phyloP scores from a whole-genome alignment of 495 filamentous ascomycete genomes.

The Thermothielavioides terrestris region DNA sequence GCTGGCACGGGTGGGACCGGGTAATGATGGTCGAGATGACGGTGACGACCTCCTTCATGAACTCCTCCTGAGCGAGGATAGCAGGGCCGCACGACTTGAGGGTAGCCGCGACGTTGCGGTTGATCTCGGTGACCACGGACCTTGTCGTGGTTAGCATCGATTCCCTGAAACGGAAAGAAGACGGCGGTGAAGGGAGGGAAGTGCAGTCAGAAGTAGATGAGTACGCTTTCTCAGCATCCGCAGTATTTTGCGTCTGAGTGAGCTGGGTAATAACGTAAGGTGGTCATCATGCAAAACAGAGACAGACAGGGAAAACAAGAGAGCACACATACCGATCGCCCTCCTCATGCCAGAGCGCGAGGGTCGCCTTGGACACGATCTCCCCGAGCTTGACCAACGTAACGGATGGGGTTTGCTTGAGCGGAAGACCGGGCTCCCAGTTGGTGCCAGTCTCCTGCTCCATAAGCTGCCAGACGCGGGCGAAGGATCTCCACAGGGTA shows the following conservation, averaged over 20 bases:
- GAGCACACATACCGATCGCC: constrained; percentile 69
- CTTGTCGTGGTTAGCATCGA: constrained; percentile 43
- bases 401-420: constrained; percentile 64
- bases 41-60: constrained; percentile 49
- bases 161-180: neutral
- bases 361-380: constrained; percentile 73
- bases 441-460: constrained; percentile 70
- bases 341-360: constrained; percentile 81
- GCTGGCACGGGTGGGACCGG: constrained; percentile 84
- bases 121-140: constrained; percentile 87
- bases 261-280: constrained; percentile 93
- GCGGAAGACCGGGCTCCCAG: constrained; percentile 82
- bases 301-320: constrained; percentile 11
- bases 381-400: constrained; percentile 81
- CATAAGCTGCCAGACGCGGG: constrained; percentile 77
- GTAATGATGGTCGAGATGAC: constrained; percentile 70
- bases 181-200: constrained; percentile 15
- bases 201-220: constrained; percentile 29
- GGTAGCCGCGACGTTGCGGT: constrained; percentile 86
- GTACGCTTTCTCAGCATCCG: constrained; percentile 83
- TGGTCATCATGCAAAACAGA: constrained; percentile 65
- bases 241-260: constrained; percentile 88
- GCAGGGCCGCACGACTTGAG: constrained; percentile 87
- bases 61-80: constrained; percentile 62
- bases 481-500: constrained; percentile 88